These are phyloP conservation scores for Pythium biforme DNA, from an alignment of 352 stramenopile genomes.

Conservation along the genomic window DNA sequence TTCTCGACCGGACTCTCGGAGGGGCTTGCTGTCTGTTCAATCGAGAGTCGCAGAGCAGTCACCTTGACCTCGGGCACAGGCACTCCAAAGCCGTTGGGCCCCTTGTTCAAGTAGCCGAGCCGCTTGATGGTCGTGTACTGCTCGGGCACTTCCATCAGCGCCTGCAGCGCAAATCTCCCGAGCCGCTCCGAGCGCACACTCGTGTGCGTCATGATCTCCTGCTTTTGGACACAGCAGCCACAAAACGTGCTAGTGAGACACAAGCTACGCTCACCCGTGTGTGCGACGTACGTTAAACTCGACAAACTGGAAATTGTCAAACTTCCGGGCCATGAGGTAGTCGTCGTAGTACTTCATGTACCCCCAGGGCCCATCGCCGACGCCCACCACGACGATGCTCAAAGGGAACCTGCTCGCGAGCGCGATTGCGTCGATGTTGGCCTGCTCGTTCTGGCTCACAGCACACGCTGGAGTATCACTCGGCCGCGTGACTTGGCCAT, in stretches of 20 bases:
- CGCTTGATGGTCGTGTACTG: constrained; percentile 81
- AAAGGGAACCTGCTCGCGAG: constrained; percentile 78
- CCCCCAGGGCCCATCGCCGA: constrained; percentile 81
- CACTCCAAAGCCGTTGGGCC: constrained; percentile 41
- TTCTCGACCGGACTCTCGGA: constrained; percentile 41
- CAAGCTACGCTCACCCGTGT: too few relatives aligned
- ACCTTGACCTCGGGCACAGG: constrained; percentile 62
- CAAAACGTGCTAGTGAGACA: not conserved
- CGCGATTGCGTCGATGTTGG: constrained; percentile 85
- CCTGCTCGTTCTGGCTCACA: constrained; percentile 83
- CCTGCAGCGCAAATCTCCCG: constrained; percentile 77
- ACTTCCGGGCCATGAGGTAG: constrained; percentile 71
- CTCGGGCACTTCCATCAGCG: constrained; percentile 84
- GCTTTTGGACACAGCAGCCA: not conserved
- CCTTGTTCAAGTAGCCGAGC: constrained; percentile 51
- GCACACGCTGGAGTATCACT: constrained; percentile 72
- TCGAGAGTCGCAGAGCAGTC: constrained; percentile 30
- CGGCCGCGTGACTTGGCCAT: constrained; percentile 84
- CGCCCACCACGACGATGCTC: constrained; percentile 79
- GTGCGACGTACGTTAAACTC: constrained; percentile 81
- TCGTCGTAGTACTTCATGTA: constrained; percentile 82
- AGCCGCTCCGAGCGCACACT: constrained; percentile 40
- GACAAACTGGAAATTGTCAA: constrained; percentile 90
- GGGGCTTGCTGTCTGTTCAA: not conserved
- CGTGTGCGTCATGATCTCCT: constrained; percentile 52